These are phyloP conservation scores for Fusarium xylarioides DNA, from an alignment of 2,329 filamentous ascomycete species.

Conservation along the genomic window DNA sequence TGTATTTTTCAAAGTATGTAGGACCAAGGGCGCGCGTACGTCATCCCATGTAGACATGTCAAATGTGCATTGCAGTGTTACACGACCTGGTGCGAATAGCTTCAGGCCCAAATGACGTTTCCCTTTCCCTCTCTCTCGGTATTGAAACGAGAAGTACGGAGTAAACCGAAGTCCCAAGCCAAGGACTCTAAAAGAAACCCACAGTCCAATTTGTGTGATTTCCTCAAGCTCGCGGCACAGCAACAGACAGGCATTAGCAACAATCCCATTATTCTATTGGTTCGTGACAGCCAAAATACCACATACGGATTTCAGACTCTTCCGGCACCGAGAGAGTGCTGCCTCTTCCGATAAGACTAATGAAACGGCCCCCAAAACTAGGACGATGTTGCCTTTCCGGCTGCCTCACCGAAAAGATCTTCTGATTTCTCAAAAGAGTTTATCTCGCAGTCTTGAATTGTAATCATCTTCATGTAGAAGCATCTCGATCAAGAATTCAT, in stretches of 20 bases:
- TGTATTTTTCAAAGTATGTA: neutral
- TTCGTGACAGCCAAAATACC: slow-evolving; percentile 6
- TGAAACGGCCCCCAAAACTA: slow-evolving; percentile 25
- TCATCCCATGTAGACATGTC: neutral
- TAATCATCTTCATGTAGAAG: neutral
- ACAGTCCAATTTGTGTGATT: neutral
- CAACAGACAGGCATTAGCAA: neutral
- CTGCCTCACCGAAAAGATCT: slow-evolving; percentile 19
- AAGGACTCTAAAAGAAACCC: neutral
- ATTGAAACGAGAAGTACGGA: neutral
- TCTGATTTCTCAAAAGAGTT: neutral
- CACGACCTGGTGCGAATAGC: slow-evolving; percentile 10
- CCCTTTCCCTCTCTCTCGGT: neutral
- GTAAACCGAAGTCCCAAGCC: slow-evolving; percentile 19
- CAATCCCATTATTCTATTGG: slow-evolving; percentile 3
- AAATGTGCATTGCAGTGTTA: neutral
- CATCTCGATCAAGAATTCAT: neutral
- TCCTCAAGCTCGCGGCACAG: neutral
- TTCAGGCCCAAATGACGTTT: slow-evolving; percentile 1
- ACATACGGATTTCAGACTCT: neutral
- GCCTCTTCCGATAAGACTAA: neutral
- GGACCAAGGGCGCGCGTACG: slow-evolving; percentile 20
- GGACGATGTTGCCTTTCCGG: slow-evolving; percentile 14
- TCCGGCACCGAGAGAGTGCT: neutral
- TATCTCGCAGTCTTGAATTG: neutral